Base-by-base conservation (phyloP, 2,329 filamentous ascomycete species). In the Aspergillus tamarii region DNA sequence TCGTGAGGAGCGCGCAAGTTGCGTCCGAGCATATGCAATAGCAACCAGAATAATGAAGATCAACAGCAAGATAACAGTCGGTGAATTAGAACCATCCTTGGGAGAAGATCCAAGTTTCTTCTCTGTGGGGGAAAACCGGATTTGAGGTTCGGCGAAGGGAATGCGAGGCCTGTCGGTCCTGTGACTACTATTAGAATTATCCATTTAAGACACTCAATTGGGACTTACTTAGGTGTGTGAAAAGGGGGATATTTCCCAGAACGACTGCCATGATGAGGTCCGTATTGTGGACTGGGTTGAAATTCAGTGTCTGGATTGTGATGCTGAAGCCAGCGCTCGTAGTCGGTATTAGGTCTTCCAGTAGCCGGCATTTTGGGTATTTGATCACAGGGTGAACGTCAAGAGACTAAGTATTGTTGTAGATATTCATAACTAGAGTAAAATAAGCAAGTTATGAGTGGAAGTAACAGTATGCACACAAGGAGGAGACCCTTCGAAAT, bases 311-410 rank as follows among this genome's bases (percentile, higher is more conserved):
- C 58, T n/a, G 48, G 58, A 34, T 54, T 45, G 16, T 50, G 50
- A 28, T 60, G 23, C 14, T 52, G 58, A 11, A 54, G 48, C 58
- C 58, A 60, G 23, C 58, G 58, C 26, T 60, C 58, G 26, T 60
- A 54, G 36, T 60, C 58, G 21, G 58, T 60, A 28, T 60, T 54
- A 7, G 58, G 58, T 43, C 58, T 50, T 32, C 21, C 28, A 21
- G 45, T 39, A 11, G 57, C 23, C 12, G 45, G 57, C 57, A 59
- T 59, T 21, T 48, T 52, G 16, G 28, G 32, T 41, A 28, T 16
- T 3, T 23, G 16, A 34, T 7, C 10, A 30, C 5, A 6, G 28
- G 6, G 6, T 52, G 19, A n/a, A 26, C 30, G 11, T 30, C 10
- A 19, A 11, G 14, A 30, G 26, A 10, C 7, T 8, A 11, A 4